Evolutionary conservation across 148 eudicot species (phyloP).

Genomic region (Rhododendron vialii): DNA sequence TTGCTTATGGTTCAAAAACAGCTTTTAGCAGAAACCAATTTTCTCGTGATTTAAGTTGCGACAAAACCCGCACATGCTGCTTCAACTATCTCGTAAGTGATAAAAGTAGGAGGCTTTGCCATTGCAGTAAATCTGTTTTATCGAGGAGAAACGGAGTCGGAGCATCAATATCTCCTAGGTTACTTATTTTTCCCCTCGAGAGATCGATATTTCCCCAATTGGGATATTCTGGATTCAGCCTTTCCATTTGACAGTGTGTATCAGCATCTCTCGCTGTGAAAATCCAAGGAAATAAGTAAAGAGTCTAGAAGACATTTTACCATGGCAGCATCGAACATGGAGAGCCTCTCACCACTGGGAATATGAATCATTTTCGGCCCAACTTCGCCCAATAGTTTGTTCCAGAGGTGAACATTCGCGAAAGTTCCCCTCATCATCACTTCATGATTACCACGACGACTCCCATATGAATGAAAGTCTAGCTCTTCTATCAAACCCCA

Average conservation of each 20-base stretch:
- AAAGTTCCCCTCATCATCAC: slow-evolving; percentile 20
- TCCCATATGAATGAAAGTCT: slow-evolving; percentile 19
- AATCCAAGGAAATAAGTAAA: background rate
- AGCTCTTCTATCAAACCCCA: slow-evolving; percentile 9
- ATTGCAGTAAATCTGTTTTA: background rate
- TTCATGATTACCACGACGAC: slow-evolving; percentile 15
- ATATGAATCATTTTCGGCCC: slow-evolving; percentile 16
- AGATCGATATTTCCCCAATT: background rate
- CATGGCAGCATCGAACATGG: slow-evolving; percentile 18
- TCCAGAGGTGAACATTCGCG: slow-evolving; percentile 15
- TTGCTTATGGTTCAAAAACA: background rate
- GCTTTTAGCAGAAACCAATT: too few species aligned
- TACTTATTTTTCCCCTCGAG: background rate
- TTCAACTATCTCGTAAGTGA: background rate
- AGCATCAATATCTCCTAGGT: background rate
- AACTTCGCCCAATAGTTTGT: slow-evolving; percentile 20
- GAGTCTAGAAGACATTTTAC: background rate
- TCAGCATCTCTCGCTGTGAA: background rate
- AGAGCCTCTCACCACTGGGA: slow-evolving; percentile 15
- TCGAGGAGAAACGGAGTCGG: background rate
- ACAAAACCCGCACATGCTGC: background rate
- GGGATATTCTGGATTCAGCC: background rate
- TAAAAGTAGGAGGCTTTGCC: background rate
- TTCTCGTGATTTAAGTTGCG: background rate
- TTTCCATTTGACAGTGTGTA: background rate